Base-by-base conservation (phyloP, 2,329 filamentous ascomycete species). In the Aulographum hederae region DNA sequence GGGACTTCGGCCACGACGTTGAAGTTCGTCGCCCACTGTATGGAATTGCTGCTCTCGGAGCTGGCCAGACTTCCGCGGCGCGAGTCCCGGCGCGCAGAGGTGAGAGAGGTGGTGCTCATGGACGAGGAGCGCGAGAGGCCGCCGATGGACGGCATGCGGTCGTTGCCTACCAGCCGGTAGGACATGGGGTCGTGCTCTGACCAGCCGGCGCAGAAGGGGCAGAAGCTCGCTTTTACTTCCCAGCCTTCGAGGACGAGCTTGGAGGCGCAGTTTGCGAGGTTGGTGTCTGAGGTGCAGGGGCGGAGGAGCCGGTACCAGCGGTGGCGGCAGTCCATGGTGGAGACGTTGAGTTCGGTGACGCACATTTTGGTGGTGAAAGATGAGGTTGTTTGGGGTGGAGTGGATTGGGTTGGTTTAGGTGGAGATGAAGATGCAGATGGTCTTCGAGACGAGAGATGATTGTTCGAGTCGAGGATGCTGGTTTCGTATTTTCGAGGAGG, bases 221-320 rank as follows among this genome's bases (percentile, higher is more conserved):
- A 63, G 39, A 50, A 50, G 30, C 57, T 51, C 37, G 51, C 53
- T 38, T 59, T 57, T 38, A 52, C 57, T 44, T 64, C 60, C 60
- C 60, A 64, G 32, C 60, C 60, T 38, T 57, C 51, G 31, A 64
- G 50, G 26, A 49, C 50, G 21, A 64, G 49, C 41, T 54, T 57
- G 37, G 49, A 47, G 3, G 50, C 42, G 42, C 60, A 64, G 44
- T 60, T 61, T 42, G 54, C 43, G 32, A 64, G 56, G 40, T 63
- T 57, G 42, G 47, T 52, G 30, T 48, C 47, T 2, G 54, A 49
- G 18, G 44, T 45, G 48, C 60, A 64, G 28, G 57, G 45, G 23
- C 52, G 49, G 20, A 56, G 46, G 18, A 64, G 53, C 36, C 58
- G 53, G 46, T 61, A 63, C 60, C 60, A 64, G 37, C 60, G 54